These are phyloP conservation scores for Hyaloscypha bicolor DNA, from an alignment of 495 filamentous ascomycete genomes.

Conservation along the genomic window DNA sequence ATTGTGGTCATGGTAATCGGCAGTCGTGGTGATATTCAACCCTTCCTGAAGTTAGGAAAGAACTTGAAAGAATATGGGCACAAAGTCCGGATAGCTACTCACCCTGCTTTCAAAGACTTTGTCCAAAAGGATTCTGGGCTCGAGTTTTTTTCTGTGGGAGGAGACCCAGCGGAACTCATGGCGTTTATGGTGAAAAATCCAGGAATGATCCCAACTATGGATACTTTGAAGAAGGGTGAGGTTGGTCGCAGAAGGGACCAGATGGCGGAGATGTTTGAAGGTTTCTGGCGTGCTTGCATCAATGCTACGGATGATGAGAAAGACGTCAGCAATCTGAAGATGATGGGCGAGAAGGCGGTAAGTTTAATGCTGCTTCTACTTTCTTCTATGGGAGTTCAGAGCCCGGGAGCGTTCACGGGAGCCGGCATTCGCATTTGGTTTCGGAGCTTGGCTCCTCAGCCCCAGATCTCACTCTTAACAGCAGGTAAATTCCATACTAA, in stretches of 20 bases:
- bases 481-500: too few species aligned
- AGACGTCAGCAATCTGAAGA: slow-evolving; percentile 50
- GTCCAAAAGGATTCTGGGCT: slow-evolving; percentile 62
- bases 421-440: too few species aligned
- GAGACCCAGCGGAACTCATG: slow-evolving; percentile 75
- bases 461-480: too few species aligned
- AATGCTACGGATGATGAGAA: slow-evolving; percentile 56
- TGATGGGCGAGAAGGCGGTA: slow-evolving; percentile 44
- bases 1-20: slow-evolving; percentile 83
- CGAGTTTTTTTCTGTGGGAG: slow-evolving; percentile 74
- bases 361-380: too few species aligned
- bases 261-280: slow-evolving; percentile 64
- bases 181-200: slow-evolving; percentile 84
- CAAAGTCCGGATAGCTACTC: slow-evolving; percentile 69
- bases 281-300: slow-evolving; percentile 64
- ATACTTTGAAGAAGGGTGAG: slow-evolving; percentile 67
- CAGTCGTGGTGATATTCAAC: slow-evolving; percentile 75
- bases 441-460: too few species aligned
- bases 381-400: slow-evolving; percentile 10
- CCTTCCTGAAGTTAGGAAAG: slow-evolving; percentile 72
- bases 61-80: slow-evolving; percentile 71
- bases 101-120: slow-evolving; percentile 67
- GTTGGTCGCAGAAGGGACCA: slow-evolving; percentile 58
- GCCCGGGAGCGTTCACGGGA: slow-evolving; percentile 17
- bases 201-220: slow-evolving; percentile 65